These are phyloP conservation scores for Cladosporium sp. DNA, from an alignment of 2,329 filamentous ascomycete species.

Conservation along the genomic window DNA sequence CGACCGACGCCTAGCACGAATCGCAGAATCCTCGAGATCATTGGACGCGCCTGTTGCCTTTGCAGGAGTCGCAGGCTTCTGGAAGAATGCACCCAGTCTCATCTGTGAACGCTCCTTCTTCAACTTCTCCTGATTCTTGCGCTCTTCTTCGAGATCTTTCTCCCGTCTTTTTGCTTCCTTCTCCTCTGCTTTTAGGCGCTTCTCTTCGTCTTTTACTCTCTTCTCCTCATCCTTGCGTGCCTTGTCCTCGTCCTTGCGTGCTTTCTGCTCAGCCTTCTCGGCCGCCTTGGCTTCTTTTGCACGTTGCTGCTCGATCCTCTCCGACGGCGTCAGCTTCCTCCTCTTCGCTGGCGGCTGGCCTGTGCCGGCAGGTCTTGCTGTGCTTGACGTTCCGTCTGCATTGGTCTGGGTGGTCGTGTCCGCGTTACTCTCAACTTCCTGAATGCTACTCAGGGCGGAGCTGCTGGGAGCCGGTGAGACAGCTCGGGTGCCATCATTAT, in stretches of 20 bases:
- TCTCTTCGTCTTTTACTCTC: constrained; percentile 26
- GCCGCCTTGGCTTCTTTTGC: constrained; percentile 44
- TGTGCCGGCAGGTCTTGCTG: constrained; percentile 8
- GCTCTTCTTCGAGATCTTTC: constrained; percentile 35
- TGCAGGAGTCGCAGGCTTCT: constrained; percentile 38
- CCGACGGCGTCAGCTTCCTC: constrained; percentile 38
- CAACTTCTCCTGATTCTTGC: constrained; percentile 33
- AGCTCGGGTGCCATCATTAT: constrained; percentile 22
- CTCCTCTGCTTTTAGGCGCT: constrained; percentile 43
- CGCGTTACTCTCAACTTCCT: constrained; percentile 23
- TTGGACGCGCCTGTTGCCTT: constrained; percentile 28
- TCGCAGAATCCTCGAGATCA: constrained; percentile 33
- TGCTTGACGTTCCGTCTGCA: constrained; percentile 9
- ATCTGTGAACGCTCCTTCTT: constrained; percentile 36
- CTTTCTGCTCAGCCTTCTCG: constrained; percentile 43
- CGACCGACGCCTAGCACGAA: constrained; percentile 37
- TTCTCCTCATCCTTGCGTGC: constrained; percentile 36
- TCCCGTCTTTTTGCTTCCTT: constrained; percentile 45
- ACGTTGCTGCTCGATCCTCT: constrained; percentile 43
- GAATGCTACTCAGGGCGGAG: constrained; percentile 36
- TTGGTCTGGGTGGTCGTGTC: constrained; percentile 18
- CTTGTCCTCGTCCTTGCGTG: constrained; percentile 36
- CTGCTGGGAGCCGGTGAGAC: constrained; percentile 36
- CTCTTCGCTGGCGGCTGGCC: constrained; percentile 41
- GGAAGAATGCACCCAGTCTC: constrained; percentile 48